Evolutionary conservation across 2,329 filamentous ascomycete genomes (phyloP), one percentile per base, ranked within the genome.

Genomic region (Piedraia hortae): DNA sequence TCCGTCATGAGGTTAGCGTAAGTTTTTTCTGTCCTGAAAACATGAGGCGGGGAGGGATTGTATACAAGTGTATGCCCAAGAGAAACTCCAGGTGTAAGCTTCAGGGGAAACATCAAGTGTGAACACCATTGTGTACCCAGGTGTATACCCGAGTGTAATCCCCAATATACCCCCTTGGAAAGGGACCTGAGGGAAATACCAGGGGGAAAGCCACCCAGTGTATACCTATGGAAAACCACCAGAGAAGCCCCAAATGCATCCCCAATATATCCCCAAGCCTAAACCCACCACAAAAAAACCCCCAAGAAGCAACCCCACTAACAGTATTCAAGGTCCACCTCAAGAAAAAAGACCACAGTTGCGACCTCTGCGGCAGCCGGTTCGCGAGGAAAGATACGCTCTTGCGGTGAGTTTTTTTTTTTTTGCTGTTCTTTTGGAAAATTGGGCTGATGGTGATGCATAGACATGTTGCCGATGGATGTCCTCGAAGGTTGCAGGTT

Each of bases 371-470:
- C 38, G 56, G 58, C 14, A 56, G 62, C 24, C 53, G 58, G 18
- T 88, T 88, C 49, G 66, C 72, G 12, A 59, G 75, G 19, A 78
- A 77, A 41, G 75, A 88, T 36, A 85, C 74, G 1, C 51, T 85
- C n/a, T 51, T 65, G 46, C 69, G 75, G 73, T 75, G 46, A 46
- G 54, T 28, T 13, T 20, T 13, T 10, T 14, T 10, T 15, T 14
- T 14, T 7, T 19, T 11, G n/a, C n/a, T n/a, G n/a, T n/a, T n/a
- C n/a, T 8, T 9, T 10, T 5, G 5, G 9, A 8, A 22, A 21
- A 8, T 9, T 12, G 23, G 27, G 21, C 31, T 28, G 10, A 20
- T 24, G 22, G n/a, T 18, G 14, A 24, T 3, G 20, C 12, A 16
- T 31, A 78, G 71, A 38, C 71, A 80, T 34, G 64, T 70, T 52